Base-by-base conservation (phyloP, 768 basidiomycete species). In the Rhizopogon salebrosus region DNA sequence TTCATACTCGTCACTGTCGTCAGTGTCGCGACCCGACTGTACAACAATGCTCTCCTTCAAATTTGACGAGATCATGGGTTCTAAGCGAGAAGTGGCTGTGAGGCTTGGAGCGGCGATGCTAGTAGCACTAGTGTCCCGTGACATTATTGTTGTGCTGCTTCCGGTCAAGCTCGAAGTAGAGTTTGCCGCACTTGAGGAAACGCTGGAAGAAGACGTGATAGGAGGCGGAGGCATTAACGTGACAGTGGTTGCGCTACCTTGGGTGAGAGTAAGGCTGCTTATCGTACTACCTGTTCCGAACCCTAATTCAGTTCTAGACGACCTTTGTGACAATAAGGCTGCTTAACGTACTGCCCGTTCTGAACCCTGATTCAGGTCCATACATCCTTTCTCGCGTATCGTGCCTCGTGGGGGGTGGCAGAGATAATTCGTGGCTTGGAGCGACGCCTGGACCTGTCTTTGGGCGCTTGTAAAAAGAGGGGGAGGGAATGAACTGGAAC, bases 401-500 rank as follows among this genome's bases (percentile, higher is more conserved):
- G 29, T 14, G 48, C 24, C 7, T 46, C 7, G n/a, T 46, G 7
- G 49, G 49, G 16, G 49, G 18, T n/a, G 13, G 24, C 18, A 45
- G n/a, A n/a, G n/a, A n/a, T n/a, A n/a, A 26, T 16, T 38, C 27
- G 22, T 10, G 24, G 49, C 38, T 48, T 4, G 40, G 14, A 40
- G 29, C 6, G 38, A 54, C 43, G 9, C 34, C 16, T 0, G 54
- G 45, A 16, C 38, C 16, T 6, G 59, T 41, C 31, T 61, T 66
- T 22, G 53, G 57, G 31, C 54, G 67, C n/a, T 52, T 66, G 5
- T 49, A 41, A 31, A 69, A 59, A n/a, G 57, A 23, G 23, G 63
- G 20, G 0, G 65, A 29, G 1, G 65, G 20, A 3, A 69, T 37
- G 6, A 67, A 62, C 7, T 60, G 62, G 54, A 67, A 67, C 3